Conservation (phyloP, 2,329 filamentous ascomycete species). For the Cytospora piceae region DNA sequence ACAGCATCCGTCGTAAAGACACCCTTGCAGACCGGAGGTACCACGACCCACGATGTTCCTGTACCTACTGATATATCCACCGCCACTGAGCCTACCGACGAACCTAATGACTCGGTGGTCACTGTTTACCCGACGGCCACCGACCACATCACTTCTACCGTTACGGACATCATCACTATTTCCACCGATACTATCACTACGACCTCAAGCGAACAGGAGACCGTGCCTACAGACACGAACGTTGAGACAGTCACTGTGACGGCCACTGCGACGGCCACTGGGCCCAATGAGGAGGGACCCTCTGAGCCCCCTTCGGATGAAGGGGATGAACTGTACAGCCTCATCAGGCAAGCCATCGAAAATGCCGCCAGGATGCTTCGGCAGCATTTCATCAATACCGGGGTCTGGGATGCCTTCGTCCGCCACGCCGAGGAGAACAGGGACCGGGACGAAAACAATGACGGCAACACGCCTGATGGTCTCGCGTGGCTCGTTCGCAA, state of each 20-base stretch:
- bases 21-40: background rate
- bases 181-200: no score
- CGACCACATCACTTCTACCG: background rate
- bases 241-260: background rate
- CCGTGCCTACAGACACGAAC: no score
- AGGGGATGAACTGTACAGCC: background rate
- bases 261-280: background rate
- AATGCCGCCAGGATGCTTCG: background rate
- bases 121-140: background rate
- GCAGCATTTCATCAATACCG: background rate
- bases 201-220: no score
- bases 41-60: background rate
- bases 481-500: background rate
- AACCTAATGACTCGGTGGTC: background rate
- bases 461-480: background rate
- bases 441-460: background rate
- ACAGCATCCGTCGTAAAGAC: background rate
- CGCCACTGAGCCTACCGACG: background rate
- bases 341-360: background rate
- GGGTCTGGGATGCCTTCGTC: background rate
- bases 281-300: background rate
- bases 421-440: background rate
- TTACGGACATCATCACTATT: no score
- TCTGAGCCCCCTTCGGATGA: background rate
- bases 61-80: background rate